phyloP scores from a whole-genome alignment of 1,284 basidiomycete species.

The Ganoderma boninense region DNA sequence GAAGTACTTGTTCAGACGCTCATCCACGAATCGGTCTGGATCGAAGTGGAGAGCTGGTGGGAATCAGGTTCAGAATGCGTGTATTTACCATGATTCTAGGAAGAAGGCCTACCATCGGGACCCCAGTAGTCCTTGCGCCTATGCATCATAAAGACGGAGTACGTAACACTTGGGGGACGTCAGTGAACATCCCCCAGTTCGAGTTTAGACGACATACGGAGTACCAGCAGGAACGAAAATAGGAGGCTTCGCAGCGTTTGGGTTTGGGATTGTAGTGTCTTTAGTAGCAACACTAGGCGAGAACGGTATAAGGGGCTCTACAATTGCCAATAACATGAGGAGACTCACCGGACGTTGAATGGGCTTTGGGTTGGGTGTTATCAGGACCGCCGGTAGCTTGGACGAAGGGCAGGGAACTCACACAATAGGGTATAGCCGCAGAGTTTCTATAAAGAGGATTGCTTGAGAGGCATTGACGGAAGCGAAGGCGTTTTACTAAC shows the following conservation, averaged over 20 bases:
- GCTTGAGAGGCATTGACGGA: neutral
- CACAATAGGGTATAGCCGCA: slow-evolving; percentile 45
- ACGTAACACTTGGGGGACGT: slow-evolving; percentile 26
- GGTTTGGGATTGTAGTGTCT: slow-evolving; percentile 34
- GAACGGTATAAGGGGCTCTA: neutral
- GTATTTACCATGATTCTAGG: no score
- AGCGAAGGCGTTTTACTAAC: slow-evolving; percentile 14
- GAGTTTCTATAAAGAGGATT: slow-evolving; percentile 33
- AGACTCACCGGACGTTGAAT: slow-evolving; percentile 36
- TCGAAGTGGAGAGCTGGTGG: slow-evolving; percentile 59
- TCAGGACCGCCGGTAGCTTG: neutral
- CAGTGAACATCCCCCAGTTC: neutral
- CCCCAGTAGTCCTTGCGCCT: slow-evolving; percentile 43
- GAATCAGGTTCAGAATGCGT: neutral
- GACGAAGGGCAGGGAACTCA: slow-evolving; percentile 36
- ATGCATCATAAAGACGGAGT: slow-evolving; percentile 42
- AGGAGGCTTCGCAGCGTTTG: slow-evolving; percentile 34
- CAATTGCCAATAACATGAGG: neutral
- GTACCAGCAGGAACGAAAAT: slow-evolving; percentile 37
- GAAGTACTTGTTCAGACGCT: slow-evolving; percentile 57
- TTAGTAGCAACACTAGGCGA: slow-evolving; percentile 26
- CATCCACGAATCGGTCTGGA: slow-evolving; percentile 67
- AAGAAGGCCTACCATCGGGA: slow-evolving; percentile 31
- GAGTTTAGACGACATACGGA: slow-evolving; percentile 22
- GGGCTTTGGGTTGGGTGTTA: slow-evolving; percentile 28